Conservation (phyloP, 495 filamentous ascomycete genomes). For the Neurospora terricola region DNA sequence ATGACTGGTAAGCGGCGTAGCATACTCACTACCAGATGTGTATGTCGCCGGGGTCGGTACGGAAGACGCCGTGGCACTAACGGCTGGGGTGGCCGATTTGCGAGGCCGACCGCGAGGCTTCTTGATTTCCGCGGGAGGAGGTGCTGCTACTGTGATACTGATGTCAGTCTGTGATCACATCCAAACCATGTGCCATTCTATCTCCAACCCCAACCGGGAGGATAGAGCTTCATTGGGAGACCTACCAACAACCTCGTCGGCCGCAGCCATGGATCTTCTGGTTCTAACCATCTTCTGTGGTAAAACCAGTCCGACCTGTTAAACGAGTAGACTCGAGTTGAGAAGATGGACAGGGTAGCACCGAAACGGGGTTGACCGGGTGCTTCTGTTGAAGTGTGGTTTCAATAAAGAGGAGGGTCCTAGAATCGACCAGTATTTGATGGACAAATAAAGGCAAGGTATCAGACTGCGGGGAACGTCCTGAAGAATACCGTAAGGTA, state of each 20-base stretch:
- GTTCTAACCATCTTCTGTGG: constrained; percentile 12
- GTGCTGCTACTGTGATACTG: constrained; percentile 1
- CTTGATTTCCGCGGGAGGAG: constrained; percentile 1
- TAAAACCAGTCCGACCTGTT: not conserved
- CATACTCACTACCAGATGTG: constrained; percentile 47
- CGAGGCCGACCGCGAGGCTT: constrained; percentile 3
- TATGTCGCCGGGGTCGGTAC: constrained; percentile 27
- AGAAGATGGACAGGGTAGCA: not conserved
- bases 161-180: not conserved
- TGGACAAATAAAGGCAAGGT: not conserved
- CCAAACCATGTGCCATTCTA: not conserved
- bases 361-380: not conserved
- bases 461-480: not conserved
- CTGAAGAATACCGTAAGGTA: not conserved
- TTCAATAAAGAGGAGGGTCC: not conserved
- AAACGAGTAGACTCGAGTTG: not conserved
- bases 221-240: not conserved
- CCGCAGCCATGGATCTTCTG: constrained; percentile 15
- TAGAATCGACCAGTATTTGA: not conserved
- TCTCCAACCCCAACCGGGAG: not conserved
- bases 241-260: constrained; percentile 12
- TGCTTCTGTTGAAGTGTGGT: not conserved
- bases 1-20: constrained; percentile 71
- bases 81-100: constrained; percentile 2
- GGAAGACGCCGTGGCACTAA: constrained; percentile 20